Percentiles rank a stretch among this genome's conserved stretches.
Conservation (phyloP, 108 stramenopile genomes). For the Seminavis robusta region DNA sequence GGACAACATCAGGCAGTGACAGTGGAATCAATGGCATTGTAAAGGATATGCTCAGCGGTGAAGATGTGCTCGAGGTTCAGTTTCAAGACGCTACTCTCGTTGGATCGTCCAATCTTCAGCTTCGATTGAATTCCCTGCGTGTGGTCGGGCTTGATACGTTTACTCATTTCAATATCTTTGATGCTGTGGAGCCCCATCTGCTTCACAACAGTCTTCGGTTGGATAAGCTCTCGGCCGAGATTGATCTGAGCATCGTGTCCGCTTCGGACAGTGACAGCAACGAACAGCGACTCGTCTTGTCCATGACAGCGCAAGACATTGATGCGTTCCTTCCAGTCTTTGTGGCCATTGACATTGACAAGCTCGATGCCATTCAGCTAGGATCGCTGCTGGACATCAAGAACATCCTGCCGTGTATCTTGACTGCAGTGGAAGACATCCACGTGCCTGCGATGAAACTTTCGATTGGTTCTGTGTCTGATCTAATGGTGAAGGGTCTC, state of each 20-base stretch:
- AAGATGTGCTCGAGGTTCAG: slow-evolving; percentile 28
- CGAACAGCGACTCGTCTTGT: slow-evolving; percentile 12
- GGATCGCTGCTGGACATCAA: slow-evolving; percentile 43
- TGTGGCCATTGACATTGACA: slow-evolving; percentile 49
- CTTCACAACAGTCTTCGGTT: slow-evolving; percentile 34
- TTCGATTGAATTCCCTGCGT: not conserved
- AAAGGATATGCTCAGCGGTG: slow-evolving; percentile 28
- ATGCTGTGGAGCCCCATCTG: slow-evolving; percentile 7
- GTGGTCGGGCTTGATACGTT: slow-evolving; percentile 4
- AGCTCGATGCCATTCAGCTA: slow-evolving; percentile 20
- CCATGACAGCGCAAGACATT: not conserved
- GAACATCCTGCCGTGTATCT: slow-evolving; percentile 52
- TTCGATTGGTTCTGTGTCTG: too few relatives aligned
- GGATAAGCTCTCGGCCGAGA: slow-evolving; percentile 32
- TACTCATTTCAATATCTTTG: slow-evolving; percentile 1
- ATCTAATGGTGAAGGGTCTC: too few relatives aligned
- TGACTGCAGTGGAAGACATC: slow-evolving; percentile 36
- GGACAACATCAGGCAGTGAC: too few relatives aligned
- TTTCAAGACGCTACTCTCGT: slow-evolving; percentile 38
- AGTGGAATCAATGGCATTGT: too few relatives aligned
- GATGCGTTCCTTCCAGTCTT: slow-evolving; percentile 1
- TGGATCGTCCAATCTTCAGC: slow-evolving; percentile 7
- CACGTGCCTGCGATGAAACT: too few relatives aligned
- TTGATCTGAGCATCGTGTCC: slow-evolving; percentile 40
- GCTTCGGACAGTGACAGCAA: too few relatives aligned